A percentile compares a stretch with the other conserved stretches of the same genome.
Evolutionary conservation across 1,139 yeast genomes (phyloP).

Genomic region (Geotrichum citri-aurantii): DNA sequence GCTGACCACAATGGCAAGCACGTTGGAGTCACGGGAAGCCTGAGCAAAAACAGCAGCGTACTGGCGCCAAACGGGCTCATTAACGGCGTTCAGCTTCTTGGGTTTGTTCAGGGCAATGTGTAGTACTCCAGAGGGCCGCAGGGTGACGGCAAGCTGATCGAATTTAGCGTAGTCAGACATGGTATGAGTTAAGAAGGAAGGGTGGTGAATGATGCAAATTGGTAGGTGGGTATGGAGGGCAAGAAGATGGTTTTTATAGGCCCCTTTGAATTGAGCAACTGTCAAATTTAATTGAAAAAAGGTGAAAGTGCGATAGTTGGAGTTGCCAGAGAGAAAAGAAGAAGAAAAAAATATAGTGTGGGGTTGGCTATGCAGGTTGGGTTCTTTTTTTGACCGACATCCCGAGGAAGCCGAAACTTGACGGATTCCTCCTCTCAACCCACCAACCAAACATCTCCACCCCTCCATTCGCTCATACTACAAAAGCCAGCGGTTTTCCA

Average conservation of each 20-base stretch:
- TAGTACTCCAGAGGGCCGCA: constrained; percentile 43
- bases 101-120: constrained; percentile 66
- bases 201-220: not conserved
- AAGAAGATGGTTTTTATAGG: too few relatives aligned
- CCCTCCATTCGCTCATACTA: not conserved
- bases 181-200: not conserved
- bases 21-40: constrained; percentile 44
- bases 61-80: constrained; percentile 39
- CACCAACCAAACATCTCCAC: not conserved
- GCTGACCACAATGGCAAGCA: constrained; percentile 43
- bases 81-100: constrained; percentile 53
- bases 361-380: too few relatives aligned
- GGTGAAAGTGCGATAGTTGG: too few relatives aligned
- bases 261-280: too few relatives aligned
- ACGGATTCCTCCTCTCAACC: not conserved
- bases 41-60: constrained; percentile 46
- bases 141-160: constrained; percentile 18
- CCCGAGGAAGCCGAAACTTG: not conserved
- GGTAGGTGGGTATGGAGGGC: not conserved
- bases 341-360: too few relatives aligned
- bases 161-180: constrained; percentile 10
- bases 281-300: too few relatives aligned
- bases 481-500: not conserved
- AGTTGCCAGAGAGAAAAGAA: too few relatives aligned
- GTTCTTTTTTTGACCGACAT: not conserved